Evolutionary conservation across 2,329 filamentous ascomycete species (phyloP).

Genomic region (Colletotrichum cuscutae): DNA sequence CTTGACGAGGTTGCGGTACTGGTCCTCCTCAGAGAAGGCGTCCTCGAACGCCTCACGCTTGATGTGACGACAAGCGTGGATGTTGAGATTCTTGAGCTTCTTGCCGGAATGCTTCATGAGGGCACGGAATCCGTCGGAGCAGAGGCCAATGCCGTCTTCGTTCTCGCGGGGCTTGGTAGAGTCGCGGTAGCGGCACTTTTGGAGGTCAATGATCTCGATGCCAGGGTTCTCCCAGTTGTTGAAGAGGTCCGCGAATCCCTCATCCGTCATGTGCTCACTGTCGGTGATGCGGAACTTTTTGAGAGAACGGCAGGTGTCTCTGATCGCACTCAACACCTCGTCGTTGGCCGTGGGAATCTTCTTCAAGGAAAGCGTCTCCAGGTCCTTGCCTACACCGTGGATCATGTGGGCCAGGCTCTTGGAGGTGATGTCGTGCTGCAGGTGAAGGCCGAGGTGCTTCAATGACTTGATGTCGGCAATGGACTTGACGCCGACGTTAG

Average conservation of each 20-base stretch:
- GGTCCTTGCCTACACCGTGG: slow-evolving; percentile 66
- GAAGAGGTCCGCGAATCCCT: slow-evolving; percentile 79
- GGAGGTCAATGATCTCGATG: slow-evolving; percentile 77
- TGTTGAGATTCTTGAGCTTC: slow-evolving; percentile 73
- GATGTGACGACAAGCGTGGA: slow-evolving; percentile 89
- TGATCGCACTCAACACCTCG: slow-evolving; percentile 75
- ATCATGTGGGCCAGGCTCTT: slow-evolving; percentile 71
- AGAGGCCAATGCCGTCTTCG: slow-evolving; percentile 76
- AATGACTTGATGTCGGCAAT: slow-evolving; percentile 73
- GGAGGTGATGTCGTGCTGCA: slow-evolving; percentile 66
- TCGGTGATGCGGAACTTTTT: slow-evolving; percentile 84
- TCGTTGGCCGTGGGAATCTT: slow-evolving; percentile 75
- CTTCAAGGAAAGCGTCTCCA: slow-evolving; percentile 84
- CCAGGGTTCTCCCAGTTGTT: slow-evolving; percentile 78
- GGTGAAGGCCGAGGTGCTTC: slow-evolving; percentile 79
- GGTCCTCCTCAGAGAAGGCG: slow-evolving; percentile 70
- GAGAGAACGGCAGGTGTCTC: slow-evolving; percentile 74
- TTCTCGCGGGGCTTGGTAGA: slow-evolving; percentile 74
- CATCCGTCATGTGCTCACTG: slow-evolving; percentile 80
- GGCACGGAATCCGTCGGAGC: slow-evolving; percentile 78
- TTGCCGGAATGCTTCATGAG: slow-evolving; percentile 86
- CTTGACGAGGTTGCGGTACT: slow-evolving; percentile 75
- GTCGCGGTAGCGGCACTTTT: slow-evolving; percentile 82
- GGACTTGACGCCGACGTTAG: slow-evolving; percentile 70
- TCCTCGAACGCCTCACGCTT: slow-evolving; percentile 76